These are phyloP conservation scores for Ramalina intermedia DNA, from an alignment of 495 filamentous ascomycete species.

Conservation along the genomic window DNA sequence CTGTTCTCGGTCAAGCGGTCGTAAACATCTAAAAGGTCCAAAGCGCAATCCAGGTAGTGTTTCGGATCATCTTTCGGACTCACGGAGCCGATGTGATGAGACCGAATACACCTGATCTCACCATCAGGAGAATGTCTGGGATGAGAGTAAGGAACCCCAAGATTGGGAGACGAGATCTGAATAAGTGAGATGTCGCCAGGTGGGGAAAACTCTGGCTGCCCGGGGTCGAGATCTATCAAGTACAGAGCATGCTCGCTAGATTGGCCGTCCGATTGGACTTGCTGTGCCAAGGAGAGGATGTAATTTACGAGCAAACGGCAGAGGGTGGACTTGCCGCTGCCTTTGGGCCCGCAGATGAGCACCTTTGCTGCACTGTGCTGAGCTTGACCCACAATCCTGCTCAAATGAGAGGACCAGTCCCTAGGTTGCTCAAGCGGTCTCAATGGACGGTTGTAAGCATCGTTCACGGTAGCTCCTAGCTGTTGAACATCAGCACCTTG, in stretches of 20 bases:
- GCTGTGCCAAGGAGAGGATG: conserved; percentile 40
- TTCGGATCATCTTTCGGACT: conserved; percentile 56
- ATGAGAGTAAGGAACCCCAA: conserved; percentile 66
- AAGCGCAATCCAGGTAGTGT: conserved; percentile 51
- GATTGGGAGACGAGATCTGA: conserved; percentile 44
- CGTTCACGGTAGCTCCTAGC: conserved; percentile 33
- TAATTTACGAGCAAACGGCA: conserved; percentile 61
- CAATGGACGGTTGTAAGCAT: conserved; percentile 34
- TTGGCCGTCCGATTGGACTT: conserved; percentile 5
- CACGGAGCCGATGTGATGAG: conserved; percentile 59
- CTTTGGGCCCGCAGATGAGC: conserved; percentile 66
- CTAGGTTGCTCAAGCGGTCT: conserved; percentile 48
- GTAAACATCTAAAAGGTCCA: conserved; percentile 56
- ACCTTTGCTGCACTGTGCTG: conserved; percentile 30
- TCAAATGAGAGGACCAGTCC: conserved; percentile 45
- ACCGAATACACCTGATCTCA: conserved; percentile 35
- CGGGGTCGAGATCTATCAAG: conserved; percentile 71
- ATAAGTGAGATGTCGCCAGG: conserved; percentile 66
- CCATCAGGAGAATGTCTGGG: conserved; percentile 28
- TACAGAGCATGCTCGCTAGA: conserved; percentile 33
- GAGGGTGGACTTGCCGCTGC: conserved; percentile 79
- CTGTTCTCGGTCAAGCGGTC: conserved; percentile 27
- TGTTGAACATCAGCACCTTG: conserved; percentile 12
- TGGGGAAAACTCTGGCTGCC: conserved; percentile 67
- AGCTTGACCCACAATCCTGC: conserved; percentile 23